Conservation (phyloP, 192 early-diverging fungal genomes). For the Mortierella hygrophila region DNA sequence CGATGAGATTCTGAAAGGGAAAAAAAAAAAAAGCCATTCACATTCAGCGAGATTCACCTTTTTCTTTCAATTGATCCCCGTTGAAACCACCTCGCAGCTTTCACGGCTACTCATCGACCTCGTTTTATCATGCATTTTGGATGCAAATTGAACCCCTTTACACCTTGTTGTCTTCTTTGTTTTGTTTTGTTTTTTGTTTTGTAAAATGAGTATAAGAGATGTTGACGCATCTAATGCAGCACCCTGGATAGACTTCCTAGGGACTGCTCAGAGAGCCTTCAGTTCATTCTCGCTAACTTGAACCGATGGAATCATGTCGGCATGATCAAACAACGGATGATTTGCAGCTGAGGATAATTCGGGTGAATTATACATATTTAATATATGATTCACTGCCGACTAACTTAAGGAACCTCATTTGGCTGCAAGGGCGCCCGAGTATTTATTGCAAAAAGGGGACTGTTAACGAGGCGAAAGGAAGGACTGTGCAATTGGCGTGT, state of each 20-base stretch:
- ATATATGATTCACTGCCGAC: conserved; percentile 58
- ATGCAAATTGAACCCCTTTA: no score
- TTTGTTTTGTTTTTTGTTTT: conserved; percentile 13
- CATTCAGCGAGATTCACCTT: no score
- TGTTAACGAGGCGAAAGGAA: background rate
- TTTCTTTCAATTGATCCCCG: no score
- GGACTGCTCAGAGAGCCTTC: conserved; percentile 58
- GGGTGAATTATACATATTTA: conserved; percentile 49
- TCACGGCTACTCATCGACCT: no score
- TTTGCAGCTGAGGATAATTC: conserved; percentile 58
- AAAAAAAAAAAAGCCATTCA: no score
- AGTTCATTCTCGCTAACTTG: conserved; percentile 53
- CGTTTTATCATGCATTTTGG: no score
- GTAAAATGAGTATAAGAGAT: conserved; percentile 16
- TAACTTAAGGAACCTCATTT: conserved; percentile 41
- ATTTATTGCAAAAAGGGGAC: conserved; percentile 20
- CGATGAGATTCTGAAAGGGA: no score
- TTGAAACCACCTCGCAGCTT: no score
- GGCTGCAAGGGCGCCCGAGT: background rate
- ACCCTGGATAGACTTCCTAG: conserved; percentile 38
- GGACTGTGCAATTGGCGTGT: background rate
- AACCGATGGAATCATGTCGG: conserved; percentile 54
- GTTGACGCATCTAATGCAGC: conserved; percentile 59
- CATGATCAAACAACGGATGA: conserved; percentile 53
- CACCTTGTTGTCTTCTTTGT: no score